phyloP scores from a whole-genome alignment of 352 stramenopile genomes.

The Pythium oligandrum region DNA sequence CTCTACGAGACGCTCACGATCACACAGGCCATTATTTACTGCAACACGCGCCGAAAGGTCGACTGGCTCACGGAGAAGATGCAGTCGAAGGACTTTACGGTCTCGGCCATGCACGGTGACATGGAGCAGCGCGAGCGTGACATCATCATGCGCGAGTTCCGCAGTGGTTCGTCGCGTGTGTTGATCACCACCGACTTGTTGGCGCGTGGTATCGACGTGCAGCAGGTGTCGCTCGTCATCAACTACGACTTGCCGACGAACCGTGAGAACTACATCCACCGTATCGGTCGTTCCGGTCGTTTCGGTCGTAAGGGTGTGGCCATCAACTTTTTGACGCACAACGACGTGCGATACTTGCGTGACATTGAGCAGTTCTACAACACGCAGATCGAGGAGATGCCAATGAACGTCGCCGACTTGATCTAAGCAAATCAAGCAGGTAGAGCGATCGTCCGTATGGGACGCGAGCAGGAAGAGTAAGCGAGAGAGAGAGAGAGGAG shows the following conservation, averaged over 20 bases:
- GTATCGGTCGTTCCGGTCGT: conserved; percentile 99
- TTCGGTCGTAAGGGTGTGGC: conserved; percentile 99
- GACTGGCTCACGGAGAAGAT: conserved; percentile 99
- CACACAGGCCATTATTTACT: conserved; percentile 99
- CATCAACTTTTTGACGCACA: conserved; percentile 99
- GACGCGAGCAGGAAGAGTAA: too few species aligned
- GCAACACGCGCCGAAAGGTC: conserved; percentile 97
- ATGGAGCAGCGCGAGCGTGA: conserved; percentile 99
- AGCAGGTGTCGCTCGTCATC: conserved; percentile 98
- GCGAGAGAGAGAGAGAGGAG: conserved; percentile 25
- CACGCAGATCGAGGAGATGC: conserved; percentile 99
- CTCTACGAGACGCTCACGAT: conserved; percentile 99
- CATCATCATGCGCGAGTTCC: conserved; percentile 99
- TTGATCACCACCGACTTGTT: conserved; percentile 99
- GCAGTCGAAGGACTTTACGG: conserved; percentile 98
- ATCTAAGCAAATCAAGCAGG: conserved; percentile 82
- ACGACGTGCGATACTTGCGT: conserved; percentile 97
- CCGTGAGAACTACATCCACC: conserved; percentile 99
- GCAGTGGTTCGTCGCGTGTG: conserved; percentile 97
- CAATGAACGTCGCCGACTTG: conserved; percentile 98
- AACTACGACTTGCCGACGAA: conserved; percentile 99
- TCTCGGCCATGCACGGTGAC: conserved; percentile 99
- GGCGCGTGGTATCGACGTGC: conserved; percentile 99
- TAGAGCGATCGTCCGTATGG: not conserved
- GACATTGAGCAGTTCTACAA: conserved; percentile 99